These are phyloP conservation scores for Emergomyces orientalis DNA, from an alignment of 2,329 filamentous ascomycete species.

Conservation along the genomic window DNA sequence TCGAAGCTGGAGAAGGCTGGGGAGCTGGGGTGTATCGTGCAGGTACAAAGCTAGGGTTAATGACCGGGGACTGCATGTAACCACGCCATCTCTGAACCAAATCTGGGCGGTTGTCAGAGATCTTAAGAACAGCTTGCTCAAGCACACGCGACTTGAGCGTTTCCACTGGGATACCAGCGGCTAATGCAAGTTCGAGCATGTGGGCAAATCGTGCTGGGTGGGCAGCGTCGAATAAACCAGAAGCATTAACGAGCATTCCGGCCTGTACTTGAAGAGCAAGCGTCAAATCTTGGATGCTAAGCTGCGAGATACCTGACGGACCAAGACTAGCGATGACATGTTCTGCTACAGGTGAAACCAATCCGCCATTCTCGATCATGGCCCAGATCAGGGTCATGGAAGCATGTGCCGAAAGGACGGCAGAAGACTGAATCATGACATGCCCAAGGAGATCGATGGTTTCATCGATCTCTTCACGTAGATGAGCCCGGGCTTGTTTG, in stretches of 20 bases:
- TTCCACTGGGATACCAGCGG: conserved; percentile 46
- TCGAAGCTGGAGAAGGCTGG: conserved; percentile 43
- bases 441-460: conserved; percentile 61
- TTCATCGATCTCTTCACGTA: conserved; percentile 77
- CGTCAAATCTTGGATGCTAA: conserved; percentile 44
- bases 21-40: conserved; percentile 33
- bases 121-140: conserved; percentile 48
- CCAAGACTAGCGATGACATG: conserved; percentile 53
- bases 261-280: conserved; percentile 54
- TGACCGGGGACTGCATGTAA: conserved; percentile 30
- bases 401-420: conserved; percentile 45
- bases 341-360: conserved; percentile 51
- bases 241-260: conserved; percentile 33
- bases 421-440: conserved; percentile 46
- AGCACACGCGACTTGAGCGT: conserved; percentile 48
- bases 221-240: conserved; percentile 44
- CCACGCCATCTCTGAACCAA: conserved; percentile 49
- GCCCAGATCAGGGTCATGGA: conserved; percentile 52
- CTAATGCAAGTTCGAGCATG: conserved; percentile 50
- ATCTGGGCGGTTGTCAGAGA: conserved; percentile 40
- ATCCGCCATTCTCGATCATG: conserved; percentile 57
- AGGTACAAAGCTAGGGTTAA: conserved; percentile 39
- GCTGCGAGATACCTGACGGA: conserved; percentile 49
- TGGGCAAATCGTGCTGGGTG: conserved; percentile 53
- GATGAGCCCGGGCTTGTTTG: conserved; percentile 42